Evolutionary conservation across 1,284 basidiomycete species (phyloP), one percentile per base, ranked within the genome.

Genomic region (Xanthoconium separans): DNA sequence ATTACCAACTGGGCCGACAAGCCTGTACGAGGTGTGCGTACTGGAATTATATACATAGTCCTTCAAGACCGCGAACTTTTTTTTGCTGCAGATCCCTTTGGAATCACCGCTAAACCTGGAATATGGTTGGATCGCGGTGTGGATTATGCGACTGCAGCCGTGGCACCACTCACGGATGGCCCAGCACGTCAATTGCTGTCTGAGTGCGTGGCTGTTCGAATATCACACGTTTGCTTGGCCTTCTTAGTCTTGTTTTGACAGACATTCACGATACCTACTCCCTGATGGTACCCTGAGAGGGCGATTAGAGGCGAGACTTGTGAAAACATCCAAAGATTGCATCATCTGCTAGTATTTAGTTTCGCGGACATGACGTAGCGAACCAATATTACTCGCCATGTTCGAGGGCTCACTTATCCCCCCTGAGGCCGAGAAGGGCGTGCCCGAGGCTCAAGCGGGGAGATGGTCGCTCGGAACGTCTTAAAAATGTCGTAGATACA

Each of bases 211-310:
- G 4, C 13, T 15, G 6, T n/a, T 39, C 1, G 2, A 1, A 3
- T 15, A n/a, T 3, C 6, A 7, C 3, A n/a, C 13, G 27, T 9
- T 22, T 22, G 22, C 22, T 22, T 22, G 22, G 33, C 8, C 16
- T 36, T 53, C 37, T 51, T 12, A 43, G 31, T 16, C 31, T n/a
- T 10, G 43, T 1, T n/a, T 27, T 6, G 6, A 33, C 33, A 65
- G 61, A 7, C 42, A 46, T 36, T 63, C 64, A 2, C 54, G 15
- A 6, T 66, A 63, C 20, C 18, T 65, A 13, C 39, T 40, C 0
- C 51, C 54, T 15, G 62, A 66, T 20, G 64, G 62, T 24, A 65
- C 59, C 2, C 24, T 66, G 44, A 60, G 54, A 52, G 64, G 44
- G 18, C 53, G 60, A 15, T 49, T 63, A 44, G 64, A 66, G 33